These are phyloP conservation scores for Fusarium sacchari DNA, from an alignment of 2,329 filamentous ascomycete genomes.

Conservation along the genomic window DNA sequence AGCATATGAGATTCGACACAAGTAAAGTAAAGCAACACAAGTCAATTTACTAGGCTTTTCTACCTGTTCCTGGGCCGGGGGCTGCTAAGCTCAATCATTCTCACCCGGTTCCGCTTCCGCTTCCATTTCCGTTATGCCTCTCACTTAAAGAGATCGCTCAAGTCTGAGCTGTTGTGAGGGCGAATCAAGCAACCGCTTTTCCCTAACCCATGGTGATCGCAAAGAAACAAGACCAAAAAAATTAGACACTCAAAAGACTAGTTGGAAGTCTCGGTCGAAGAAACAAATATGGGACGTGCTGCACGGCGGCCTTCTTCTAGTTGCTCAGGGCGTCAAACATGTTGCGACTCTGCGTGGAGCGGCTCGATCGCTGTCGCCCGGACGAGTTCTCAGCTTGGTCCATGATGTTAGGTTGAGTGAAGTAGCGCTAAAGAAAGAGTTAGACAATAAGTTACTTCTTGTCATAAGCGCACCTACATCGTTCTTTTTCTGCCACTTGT, in stretches of 20 bases:
- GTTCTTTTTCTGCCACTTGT: background rate
- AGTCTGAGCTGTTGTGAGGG: background rate
- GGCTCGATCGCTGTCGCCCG: slow-evolving; percentile 13
- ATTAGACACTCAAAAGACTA: background rate
- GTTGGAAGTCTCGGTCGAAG: background rate
- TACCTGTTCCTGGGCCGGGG: background rate
- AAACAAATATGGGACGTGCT: background rate
- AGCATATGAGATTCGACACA: background rate
- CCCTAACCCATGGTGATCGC: background rate
- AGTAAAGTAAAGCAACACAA: background rate
- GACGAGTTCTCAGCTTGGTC: background rate
- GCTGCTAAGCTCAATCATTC: background rate
- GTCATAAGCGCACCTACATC: background rate
- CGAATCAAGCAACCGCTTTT: background rate
- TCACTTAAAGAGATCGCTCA: background rate
- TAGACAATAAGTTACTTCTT: background rate
- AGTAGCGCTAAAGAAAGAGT: background rate
- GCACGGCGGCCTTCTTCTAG: background rate
- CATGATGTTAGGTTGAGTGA: background rate
- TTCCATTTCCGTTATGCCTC: background rate
- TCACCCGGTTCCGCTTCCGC: background rate
- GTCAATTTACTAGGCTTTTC: background rate
- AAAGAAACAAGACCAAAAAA: background rate
- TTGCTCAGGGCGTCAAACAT: slow-evolving; percentile 28
- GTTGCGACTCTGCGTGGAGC: slow-evolving; percentile 26